phyloP scores from a whole-genome alignment of 352 stramenopile genomes.

The Phytophthora vignae region DNA sequence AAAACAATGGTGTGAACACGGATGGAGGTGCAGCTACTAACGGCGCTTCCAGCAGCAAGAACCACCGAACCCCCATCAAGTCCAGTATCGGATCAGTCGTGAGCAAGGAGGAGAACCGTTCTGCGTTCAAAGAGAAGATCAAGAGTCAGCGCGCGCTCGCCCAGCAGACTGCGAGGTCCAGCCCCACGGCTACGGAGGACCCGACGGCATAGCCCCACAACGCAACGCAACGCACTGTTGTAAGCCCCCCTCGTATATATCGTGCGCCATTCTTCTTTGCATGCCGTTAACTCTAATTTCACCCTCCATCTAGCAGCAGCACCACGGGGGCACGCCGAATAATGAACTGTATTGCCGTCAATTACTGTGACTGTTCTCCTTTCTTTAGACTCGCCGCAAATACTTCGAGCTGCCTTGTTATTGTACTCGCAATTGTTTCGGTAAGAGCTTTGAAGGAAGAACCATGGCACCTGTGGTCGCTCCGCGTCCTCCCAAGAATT shows the following conservation, averaged over 20 bases:
- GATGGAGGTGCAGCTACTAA: slow-evolving; percentile 29
- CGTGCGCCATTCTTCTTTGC: slow-evolving; percentile 31
- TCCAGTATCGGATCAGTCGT: slow-evolving; percentile 16
- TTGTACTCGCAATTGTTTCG: neutral
- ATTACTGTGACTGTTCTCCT: neutral
- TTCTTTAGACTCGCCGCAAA: neutral
- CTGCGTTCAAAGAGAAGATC: slow-evolving; percentile 49
- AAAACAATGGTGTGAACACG: slow-evolving; percentile 35
- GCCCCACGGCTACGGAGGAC: slow-evolving; percentile 3
- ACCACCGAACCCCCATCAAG: slow-evolving; percentile 41
- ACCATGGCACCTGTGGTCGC: neutral
- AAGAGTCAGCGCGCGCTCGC: slow-evolving; percentile 40
- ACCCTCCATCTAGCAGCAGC: slow-evolving; percentile 14
- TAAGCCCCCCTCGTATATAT: slow-evolving; percentile 30
- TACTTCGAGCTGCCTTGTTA: neutral
- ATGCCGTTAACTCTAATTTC: slow-evolving; percentile 26
- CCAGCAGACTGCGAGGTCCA: slow-evolving; percentile 14
- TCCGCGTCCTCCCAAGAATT: slow-evolving; percentile 14
- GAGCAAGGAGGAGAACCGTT: slow-evolving; percentile 43
- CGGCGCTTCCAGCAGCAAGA: slow-evolving; percentile 33
- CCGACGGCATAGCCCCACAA: slow-evolving; percentile 14
- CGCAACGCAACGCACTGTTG: slow-evolving; percentile 3
- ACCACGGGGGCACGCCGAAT: slow-evolving; percentile 18
- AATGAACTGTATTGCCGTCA: slow-evolving; percentile 27
- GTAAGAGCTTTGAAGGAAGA: neutral